Percentiles rank a stretch among this genome's conserved stretches.
phyloP scores from a whole-genome alignment of 805 yeast genomes.

The Wickerhamomyces pijperi region DNA sequence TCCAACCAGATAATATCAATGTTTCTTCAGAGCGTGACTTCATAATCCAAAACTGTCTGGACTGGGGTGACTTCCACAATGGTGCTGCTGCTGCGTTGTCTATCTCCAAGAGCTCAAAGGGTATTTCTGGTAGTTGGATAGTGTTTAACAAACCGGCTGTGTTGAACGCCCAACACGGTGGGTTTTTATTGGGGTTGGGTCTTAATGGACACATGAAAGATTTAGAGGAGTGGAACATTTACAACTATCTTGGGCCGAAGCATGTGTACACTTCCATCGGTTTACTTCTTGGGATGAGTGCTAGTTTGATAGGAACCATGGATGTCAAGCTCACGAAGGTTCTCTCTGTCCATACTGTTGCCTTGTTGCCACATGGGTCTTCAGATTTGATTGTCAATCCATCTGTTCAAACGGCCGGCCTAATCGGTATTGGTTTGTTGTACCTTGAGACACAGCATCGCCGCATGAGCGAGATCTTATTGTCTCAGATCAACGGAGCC shows the following conservation, averaged over 20 bases:
- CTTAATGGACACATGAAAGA: conserved; percentile 75
- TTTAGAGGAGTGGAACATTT: conserved; percentile 93
- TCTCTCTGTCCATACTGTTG: conserved; percentile 84
- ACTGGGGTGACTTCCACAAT: conserved; percentile 87
- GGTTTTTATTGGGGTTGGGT: conserved; percentile 87
- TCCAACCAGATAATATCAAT: conserved; percentile 57
- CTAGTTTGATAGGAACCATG: conserved; percentile 74
- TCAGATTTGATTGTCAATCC: conserved; percentile 76
- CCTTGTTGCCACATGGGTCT: conserved; percentile 83
- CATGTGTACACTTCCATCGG: conserved; percentile 81
- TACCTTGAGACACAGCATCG: conserved; percentile 72
- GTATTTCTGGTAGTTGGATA: conserved; percentile 84
- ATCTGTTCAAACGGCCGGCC: conserved; percentile 83
- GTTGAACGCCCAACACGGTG: conserved; percentile 80
- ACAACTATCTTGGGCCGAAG: conserved; percentile 85
- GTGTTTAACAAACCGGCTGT: conserved; percentile 69
- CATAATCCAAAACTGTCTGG: conserved; percentile 35
- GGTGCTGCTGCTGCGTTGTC: conserved; percentile 84
- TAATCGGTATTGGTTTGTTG: conserved; percentile 80
- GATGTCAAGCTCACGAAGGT: conserved; percentile 84
- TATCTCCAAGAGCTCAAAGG: conserved; percentile 55
- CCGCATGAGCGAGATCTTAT: conserved; percentile 71
- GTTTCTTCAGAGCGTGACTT: conserved; percentile 46
- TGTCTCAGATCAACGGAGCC: conserved; percentile 54
- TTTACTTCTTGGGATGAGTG: conserved; percentile 82